phyloP scores from a whole-genome alignment of 1,139 yeast species.

The Pichia sp. region DNA sequence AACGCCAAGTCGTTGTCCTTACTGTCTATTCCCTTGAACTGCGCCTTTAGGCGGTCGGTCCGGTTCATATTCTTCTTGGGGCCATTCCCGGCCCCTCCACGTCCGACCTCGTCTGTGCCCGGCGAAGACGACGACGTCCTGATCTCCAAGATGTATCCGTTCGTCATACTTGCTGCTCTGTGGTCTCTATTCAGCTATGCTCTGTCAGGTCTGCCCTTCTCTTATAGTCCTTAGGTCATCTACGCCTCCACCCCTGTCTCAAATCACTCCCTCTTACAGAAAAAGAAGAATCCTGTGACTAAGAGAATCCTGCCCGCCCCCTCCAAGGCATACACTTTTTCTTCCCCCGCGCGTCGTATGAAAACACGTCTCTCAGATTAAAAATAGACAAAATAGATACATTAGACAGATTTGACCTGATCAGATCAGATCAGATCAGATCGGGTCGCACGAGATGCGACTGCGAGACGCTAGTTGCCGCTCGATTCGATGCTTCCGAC shows the following conservation, averaged over 20 bases:
- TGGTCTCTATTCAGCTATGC: not conserved
- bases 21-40: conserved; percentile 1
- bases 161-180: conserved; percentile 1
- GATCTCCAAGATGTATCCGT: conserved; percentile 10
- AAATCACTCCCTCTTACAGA: not conserved
- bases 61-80: not conserved
- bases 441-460: too few species aligned
- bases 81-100: not conserved
- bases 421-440: too few species aligned
- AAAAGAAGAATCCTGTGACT: too few species aligned
- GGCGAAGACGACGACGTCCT: conserved; percentile 7
- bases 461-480: not conserved
- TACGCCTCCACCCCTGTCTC: not conserved
- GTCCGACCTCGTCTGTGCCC: not conserved
- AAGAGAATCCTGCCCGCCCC: too few species aligned
- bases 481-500: conserved; percentile 42
- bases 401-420: too few species aligned
- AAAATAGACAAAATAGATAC: too few species aligned
- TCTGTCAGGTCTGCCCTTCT: too few species aligned
- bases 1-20: conserved; percentile 1
- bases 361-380: too few species aligned
- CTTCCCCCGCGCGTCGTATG: too few species aligned
- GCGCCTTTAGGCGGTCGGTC: not conserved
- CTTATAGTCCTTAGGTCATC: too few species aligned
- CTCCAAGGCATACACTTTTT: too few species aligned